These are phyloP conservation scores for Fallopia convolvulus DNA, from an alignment of 148 eudicot genomes.

Conservation along the genomic window DNA sequence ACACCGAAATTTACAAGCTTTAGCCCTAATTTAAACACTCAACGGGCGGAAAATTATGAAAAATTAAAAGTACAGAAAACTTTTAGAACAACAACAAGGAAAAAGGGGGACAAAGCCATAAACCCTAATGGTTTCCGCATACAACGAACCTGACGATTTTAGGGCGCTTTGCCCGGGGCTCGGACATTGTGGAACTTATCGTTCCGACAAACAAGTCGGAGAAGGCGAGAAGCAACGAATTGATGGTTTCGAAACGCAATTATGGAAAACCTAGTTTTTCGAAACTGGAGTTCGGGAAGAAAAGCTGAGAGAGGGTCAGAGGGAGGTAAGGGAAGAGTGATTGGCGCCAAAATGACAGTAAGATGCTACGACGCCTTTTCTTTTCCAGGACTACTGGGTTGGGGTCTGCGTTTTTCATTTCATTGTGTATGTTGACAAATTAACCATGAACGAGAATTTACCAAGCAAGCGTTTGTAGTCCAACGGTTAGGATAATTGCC, in stretches of 20 bases:
- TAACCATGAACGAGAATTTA: no score
- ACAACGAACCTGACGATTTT: conserved; percentile 48
- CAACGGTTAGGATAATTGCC: no score
- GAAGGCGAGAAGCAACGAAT: neutral
- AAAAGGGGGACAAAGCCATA: neutral
- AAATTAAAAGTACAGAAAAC: neutral
- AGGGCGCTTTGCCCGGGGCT: conserved; percentile 51
- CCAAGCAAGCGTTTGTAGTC: no score
- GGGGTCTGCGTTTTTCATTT: no score
- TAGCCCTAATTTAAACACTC: neutral
- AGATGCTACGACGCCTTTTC: no score
- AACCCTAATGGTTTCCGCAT: neutral
- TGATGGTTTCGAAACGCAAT: neutral
- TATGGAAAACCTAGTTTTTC: neutral
- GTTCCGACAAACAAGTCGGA: neutral
- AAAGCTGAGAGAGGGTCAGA: neutral
- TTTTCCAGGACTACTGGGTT: no score
- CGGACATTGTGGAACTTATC: conserved; percentile 24
- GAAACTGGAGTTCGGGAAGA: neutral
- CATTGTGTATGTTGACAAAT: no score
- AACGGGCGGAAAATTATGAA: neutral
- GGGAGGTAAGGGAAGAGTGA: neutral
- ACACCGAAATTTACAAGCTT: neutral
- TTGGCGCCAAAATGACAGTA: conserved; percentile 6
- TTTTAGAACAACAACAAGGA: neutral